Evolutionary conservation across 179 eudicot genomes (phyloP).

Genomic region (Carnegiea gigantea): DNA sequence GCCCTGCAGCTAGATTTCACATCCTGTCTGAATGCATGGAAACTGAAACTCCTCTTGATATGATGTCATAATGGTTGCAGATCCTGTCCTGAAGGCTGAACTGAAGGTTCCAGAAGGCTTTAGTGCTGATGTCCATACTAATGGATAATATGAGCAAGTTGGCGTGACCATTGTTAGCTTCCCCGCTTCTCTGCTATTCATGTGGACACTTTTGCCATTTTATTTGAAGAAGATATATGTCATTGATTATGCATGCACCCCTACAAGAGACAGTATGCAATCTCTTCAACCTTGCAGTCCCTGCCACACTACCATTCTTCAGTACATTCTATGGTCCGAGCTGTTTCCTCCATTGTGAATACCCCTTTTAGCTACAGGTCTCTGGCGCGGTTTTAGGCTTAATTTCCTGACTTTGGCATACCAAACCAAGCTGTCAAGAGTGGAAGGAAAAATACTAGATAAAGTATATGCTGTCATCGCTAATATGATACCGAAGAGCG

Average conservation of each 20-base stretch:
- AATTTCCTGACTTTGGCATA: no score
- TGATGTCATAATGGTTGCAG: conserved; percentile 80
- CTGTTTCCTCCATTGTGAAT: conserved; percentile 38
- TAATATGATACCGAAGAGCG: background rate
- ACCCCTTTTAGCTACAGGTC: no score
- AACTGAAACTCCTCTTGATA: conserved; percentile 58
- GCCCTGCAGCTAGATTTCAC: conserved; percentile 69
- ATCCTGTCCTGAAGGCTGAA: conserved; percentile 61
- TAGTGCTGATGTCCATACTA: conserved; percentile 47
- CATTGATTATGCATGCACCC: background rate
- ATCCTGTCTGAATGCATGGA: conserved; percentile 78
- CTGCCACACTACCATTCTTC: conserved; percentile 37
- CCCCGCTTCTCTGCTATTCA: conserved; percentile 68
- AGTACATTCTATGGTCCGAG: conserved; percentile 63
- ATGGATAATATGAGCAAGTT: conserved; percentile 58
- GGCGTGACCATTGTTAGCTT: conserved; percentile 44
- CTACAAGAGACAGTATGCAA: background rate
- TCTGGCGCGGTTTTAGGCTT: no score
- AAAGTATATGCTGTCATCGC: background rate
- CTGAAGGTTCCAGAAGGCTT: conserved; percentile 73
- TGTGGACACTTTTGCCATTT: conserved; percentile 92
- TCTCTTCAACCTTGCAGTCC: background rate
- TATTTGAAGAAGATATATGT: conserved; percentile 11
- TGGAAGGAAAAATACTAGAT: no score
- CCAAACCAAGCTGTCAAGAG: no score